Evolutionary conservation across 371 early-diverging fungal genomes (phyloP), one percentile per base, ranked within the genome.

Genomic region (Phascolomyces articulosus): DNA sequence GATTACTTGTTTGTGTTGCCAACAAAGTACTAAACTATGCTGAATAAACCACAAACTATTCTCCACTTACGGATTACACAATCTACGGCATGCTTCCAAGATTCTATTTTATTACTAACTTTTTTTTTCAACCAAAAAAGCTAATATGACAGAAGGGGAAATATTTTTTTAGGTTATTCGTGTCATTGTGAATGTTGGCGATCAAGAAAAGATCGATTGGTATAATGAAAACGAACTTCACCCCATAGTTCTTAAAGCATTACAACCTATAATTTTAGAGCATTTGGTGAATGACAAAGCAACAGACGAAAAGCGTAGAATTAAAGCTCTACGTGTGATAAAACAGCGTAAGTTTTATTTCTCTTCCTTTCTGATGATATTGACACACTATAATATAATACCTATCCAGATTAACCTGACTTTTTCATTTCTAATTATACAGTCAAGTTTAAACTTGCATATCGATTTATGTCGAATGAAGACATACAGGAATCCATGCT

Each of bases 31-130:
- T 44, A 44, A 34, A 34, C 11, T 34, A 64, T 59, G 60, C 15
- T 65, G 18, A 58, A 15, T 24, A 24, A 59, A 41, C 38, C 66
- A 21, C 48, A 61, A 16, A 60, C 60, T 13, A 60, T 66, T 7
- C 40, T 60, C 60, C 61, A 66, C 48, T 40, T 66, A 15, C 60
- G 55, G 9, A 66, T 66, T 55, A 66, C 66, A 7, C 65, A n/a
- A 10, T 13, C 55, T 4, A 65, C 65, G 7, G 65, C 29, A 63
- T 28, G 61, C 0, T 60, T 29, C 9, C 23, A 26, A 2, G 29
- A 23, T 13, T 44, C 8, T 44, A 44, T 16, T 44, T 44, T 15
- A 15, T 4, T 13, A 44, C n/a, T n/a, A n/a, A n/a, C n/a, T n/a
- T n/a, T n/a, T n/a, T n/a, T 1, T 44, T 18, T 13, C 16, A 16